Evolutionary conservation across 805 yeast genomes (phyloP), one percentile per base, ranked within the genome.

Genomic region (Saturnispora silvae): DNA sequence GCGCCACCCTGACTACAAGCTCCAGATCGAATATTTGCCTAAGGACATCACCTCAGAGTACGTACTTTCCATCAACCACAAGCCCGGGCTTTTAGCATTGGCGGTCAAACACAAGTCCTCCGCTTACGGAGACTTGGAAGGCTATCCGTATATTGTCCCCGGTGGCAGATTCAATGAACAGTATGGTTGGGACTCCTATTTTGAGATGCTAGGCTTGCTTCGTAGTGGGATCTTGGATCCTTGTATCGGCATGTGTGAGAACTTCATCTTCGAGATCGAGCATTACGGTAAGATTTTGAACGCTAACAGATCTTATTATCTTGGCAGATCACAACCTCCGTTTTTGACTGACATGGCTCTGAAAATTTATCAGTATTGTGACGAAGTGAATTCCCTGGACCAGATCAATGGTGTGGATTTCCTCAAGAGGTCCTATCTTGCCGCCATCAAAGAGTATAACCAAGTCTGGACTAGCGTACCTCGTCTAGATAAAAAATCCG

Each of bases 171-270:
- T 89, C 60, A 92, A 92, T 61, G 98, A 89, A 60, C 70, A 86
- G 41, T 89, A 92, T 52, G 98, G 97, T 13, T 89, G 98, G 98
- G 98, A 89, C 57, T 85, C 96, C 2, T 89, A 92, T 53, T 82
- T 92, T 80, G 86, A 80, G 53, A 73, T 92, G 0, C 58, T 86
- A 18, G 98, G 97, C 1, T 65, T 92, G 29, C 56, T 92, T 19
- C 68, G 72, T 20, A 81, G 81, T 51, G 72, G 69, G 28, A 67
- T 75, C 35, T 57, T 75, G 16, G 81, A 77, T 28, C 66, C 87
- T 24, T 89, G 95, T 7, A 67, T 77, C 47, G 95, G 94, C 0
- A 84, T 89, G 89, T 83, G 87, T 10, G 87, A 81, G 54, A 87
- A 89, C 58, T 87, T 86, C 54, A 78, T 85, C 38, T 92, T 79